Base-by-base conservation (phyloP, 2,329 filamentous ascomycete genomes). In the Pestalotiopsis sp. region DNA sequence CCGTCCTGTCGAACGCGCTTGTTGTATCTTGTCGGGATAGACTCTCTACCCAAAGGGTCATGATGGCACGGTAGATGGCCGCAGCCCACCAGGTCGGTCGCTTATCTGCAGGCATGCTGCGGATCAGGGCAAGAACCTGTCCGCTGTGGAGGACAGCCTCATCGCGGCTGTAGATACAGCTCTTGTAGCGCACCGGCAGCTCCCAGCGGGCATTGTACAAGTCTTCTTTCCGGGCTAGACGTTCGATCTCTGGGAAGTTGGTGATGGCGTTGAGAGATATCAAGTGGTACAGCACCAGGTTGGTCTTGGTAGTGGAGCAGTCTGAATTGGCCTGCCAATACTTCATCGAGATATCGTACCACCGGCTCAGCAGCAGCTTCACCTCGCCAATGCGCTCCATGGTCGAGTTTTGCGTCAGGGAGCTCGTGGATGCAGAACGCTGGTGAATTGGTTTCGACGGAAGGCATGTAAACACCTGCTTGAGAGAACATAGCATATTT, bases 41-140 rank as follows among this genome's bases (percentile, higher is more conserved):
- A 72, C 88, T 87, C 72, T 91, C 88, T 2, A 86, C 83, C 90
- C 89, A 92, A 2, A 91, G 80, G 55, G 90, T 85, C 67, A 92
- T 80, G 3, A 85, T 85, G 2, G 86, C 90, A n/a, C 91, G 88
- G 76, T 93, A 93, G 55, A 93, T 81, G 3, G 90, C 91, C 1
- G 85, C 87, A n/a, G 89, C 82, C 91, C 91, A 93, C 91, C 91
- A 93, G 49, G 85, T 87, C 5, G 91, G 91, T 25, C 90, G 86
- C 3, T 87, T 83, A 63, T 88, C 86, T 38, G 81, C 80, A 2
- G 88, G 85, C 86, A 93, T 92, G 14, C 82, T 80, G 6, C 86
- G 83, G 52, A 92, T 79, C 12, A 92, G 82, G 3, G 89, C 85
- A 58, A 92, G 80, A 3, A 92, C 85, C 78, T 93, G 91, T 1